Base-by-base conservation (phyloP, 495 filamentous ascomycete species). In the Patellaria atrata region DNA sequence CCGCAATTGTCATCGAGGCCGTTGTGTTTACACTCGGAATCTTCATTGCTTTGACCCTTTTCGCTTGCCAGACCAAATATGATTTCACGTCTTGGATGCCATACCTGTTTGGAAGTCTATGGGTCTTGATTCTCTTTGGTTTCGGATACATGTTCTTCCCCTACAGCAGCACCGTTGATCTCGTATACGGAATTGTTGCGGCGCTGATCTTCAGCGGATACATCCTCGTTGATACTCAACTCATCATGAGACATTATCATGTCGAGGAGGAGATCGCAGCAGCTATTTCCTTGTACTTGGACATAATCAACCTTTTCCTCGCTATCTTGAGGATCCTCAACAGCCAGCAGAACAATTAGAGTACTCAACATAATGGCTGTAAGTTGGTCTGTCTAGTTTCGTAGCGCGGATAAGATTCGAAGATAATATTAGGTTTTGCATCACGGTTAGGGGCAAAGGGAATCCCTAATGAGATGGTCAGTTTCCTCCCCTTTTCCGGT, bases 231-330 rank as follows among this genome's bases (percentile, higher is more conserved):
- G 89, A 97, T 54, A 97, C 89, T 2, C 87, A 96, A 68, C 60
- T 97, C 31, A 73, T 97, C 19, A 76, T 97, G 71, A 73, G 84
- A 41, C 82, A 89, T 54, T 86, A 92, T 50, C 91, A 97, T 52
- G 84, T 92, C 33, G 89, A 99, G 61, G 89, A 99, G 69, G 89
- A 99, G 68, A 94, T 99, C 54, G 86, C 85, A 0, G 89, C 89
- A 31, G 77, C 85, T 1, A 93, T 99, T 53, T 82, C 80, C 51
- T 68, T 99, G 30, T 99, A 99, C 55, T 63, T 99, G 25, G 89
- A 97, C 56, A 75, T 97, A 46, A 78, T 97, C 61, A 97, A 97
- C 63, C 59, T 97, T 46, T 97, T 97, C 71, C 61, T 97, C 43
- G 78, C 79, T 22, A 94, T 94, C 53, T 66, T 94, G 43, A 65